Base-by-base conservation (phyloP, 129 eudicot genomes). In the Arctium minus region DNA sequence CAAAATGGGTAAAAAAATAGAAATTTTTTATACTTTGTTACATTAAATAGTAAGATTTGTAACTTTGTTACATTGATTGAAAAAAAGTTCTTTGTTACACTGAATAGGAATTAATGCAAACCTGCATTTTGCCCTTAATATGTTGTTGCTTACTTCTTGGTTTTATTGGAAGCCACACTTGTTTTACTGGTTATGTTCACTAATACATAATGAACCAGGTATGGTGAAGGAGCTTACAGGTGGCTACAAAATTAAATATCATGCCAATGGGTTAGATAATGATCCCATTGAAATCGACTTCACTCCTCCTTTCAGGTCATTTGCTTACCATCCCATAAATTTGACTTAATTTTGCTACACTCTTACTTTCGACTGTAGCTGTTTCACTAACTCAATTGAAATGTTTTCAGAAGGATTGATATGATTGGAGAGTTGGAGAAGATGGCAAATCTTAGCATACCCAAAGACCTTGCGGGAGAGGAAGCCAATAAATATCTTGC, bases 211-310 rank as follows among this genome's bases (percentile, higher is more conserved):
- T 73, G 53, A 50, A 72, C 9, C 85, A 95, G 98, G 97, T 32
- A 95, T 95, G 99, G 97, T 95, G 30, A 95, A 88, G 89, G 97
- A 95, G 81, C 88, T 95, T 50, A 93, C 99, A 0, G 99, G 99
- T 67, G 93, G 99, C 33, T 95, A 95, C 83, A 87, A 64, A 80
- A 87, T 95, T 22, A 89, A 85, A 72, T 95, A 95, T 79, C 99
- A 95, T 87, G 90, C 99, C n/a, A 91, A 92, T 83, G 99, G 99
- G 50, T 77, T 77, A 35, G 93, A 88, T 4, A 87, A 86, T n/a
- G 99, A 93, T 11, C 91, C 97, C 5, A 90, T 95, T 79, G 94
- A 91, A 87, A 95, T 93, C 38, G 94, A 95, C 79, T 95, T 95
- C 70, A 95, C 97, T 42, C 99, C 97, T 67, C 99, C 97, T 65